These are phyloP conservation scores for Alternaria sp. DNA, from an alignment of 2,329 filamentous ascomycete genomes.

Conservation along the genomic window DNA sequence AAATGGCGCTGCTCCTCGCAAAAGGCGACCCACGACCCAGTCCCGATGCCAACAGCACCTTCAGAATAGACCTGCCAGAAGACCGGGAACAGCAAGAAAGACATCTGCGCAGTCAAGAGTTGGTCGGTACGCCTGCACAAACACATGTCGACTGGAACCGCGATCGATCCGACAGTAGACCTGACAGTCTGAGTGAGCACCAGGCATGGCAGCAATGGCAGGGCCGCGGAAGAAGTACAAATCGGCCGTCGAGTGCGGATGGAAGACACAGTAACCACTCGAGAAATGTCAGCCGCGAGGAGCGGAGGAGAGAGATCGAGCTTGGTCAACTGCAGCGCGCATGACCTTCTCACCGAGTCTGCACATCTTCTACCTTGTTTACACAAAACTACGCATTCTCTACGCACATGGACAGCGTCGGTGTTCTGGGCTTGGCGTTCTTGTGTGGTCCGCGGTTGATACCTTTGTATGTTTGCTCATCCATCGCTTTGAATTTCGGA, in stretches of 20 bases:
- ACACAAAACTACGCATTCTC: conserved; percentile 7
- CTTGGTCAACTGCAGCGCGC: conserved; percentile 33
- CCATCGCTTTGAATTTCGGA: neutral
- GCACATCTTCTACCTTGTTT: neutral
- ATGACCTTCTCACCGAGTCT: conserved; percentile 4
- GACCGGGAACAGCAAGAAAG: conserved; percentile 40
- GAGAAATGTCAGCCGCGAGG: conserved; percentile 48
- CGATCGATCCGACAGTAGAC: conserved; percentile 34
- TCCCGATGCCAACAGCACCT: conserved; percentile 51
- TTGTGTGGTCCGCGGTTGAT: conserved; percentile 9
- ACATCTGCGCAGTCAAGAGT: conserved; percentile 38
- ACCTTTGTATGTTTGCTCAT: conserved; percentile 4
- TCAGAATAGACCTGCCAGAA: conserved; percentile 52
- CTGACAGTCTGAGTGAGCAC: conserved; percentile 39
- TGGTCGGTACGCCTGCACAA: conserved; percentile 40
- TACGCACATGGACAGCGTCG: conserved; percentile 15
- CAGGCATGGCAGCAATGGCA: conserved; percentile 42
- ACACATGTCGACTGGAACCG: conserved; percentile 34
- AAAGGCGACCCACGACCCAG: conserved; percentile 44
- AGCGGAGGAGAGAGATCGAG: conserved; percentile 54
- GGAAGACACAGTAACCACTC: conserved; percentile 37
- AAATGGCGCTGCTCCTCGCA: conserved; percentile 59
- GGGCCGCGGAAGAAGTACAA: conserved; percentile 39
- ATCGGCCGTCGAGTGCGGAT: conserved; percentile 37
- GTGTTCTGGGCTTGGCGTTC: conserved; percentile 23